Percentiles rank a stretch among this genome's conserved stretches.
Conservation (phyloP, 371 early-diverging fungal species). For the Phascolomyces articulosus region DNA sequence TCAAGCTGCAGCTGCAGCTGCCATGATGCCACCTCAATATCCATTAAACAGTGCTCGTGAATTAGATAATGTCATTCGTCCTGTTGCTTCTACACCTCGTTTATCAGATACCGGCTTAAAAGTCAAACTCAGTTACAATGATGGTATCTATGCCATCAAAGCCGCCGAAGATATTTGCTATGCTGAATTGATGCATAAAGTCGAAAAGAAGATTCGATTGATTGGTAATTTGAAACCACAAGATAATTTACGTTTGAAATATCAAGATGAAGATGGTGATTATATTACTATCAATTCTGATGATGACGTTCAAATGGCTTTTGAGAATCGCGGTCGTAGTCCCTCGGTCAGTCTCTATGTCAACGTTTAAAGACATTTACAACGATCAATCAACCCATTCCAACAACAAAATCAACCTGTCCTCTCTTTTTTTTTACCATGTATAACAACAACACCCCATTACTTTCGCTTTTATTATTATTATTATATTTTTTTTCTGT, state of each 20-base stretch:
- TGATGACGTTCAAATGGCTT: slow-evolving; percentile 92
- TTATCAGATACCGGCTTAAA: slow-evolving; percentile 53
- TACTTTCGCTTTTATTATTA: background rate
- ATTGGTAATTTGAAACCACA: slow-evolving; percentile 61
- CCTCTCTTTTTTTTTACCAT: background rate
- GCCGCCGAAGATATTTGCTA: slow-evolving; percentile 75
- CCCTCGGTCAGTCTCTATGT: slow-evolving; percentile 50
- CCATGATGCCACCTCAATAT: slow-evolving; percentile 6
- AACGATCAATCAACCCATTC: background rate
- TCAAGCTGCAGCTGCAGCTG: slow-evolving; percentile 13
- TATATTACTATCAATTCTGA: slow-evolving; percentile 84
- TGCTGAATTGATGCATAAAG: slow-evolving; percentile 74
- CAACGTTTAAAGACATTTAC: slow-evolving; percentile 20
- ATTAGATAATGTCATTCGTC: slow-evolving; percentile 21
- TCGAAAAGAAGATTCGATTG: slow-evolving; percentile 88
- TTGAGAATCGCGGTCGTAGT: slow-evolving; percentile 67
- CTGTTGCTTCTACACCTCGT: slow-evolving; percentile 35
- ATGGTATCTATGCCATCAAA: slow-evolving; percentile 86
- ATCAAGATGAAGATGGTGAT: slow-evolving; percentile 93
- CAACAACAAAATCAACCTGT: background rate
- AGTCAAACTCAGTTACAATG: slow-evolving; percentile 85
- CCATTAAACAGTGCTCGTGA: background rate
- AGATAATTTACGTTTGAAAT: slow-evolving; percentile 74
- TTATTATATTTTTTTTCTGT: background rate
- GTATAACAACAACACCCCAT: background rate